Percentiles rank a stretch among this genome's conserved stretches.
Conservation (phyloP, 805 yeast species). For the Candida anglica region DNA sequence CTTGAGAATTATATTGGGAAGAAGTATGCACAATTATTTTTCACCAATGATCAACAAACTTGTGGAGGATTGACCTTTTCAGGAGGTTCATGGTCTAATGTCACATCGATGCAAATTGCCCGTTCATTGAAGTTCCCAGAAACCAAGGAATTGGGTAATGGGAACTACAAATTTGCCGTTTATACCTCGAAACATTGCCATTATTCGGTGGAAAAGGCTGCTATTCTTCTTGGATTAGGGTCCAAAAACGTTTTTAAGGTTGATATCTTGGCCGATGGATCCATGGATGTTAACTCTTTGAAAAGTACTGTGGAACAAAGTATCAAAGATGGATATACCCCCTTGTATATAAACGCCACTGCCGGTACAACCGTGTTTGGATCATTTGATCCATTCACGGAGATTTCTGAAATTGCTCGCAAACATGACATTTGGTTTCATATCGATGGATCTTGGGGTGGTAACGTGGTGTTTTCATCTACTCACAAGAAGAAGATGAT, state of each 20-base stretch:
- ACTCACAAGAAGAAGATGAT: slow-evolving; percentile 41
- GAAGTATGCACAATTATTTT: slow-evolving; percentile 66
- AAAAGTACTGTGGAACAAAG: slow-evolving; percentile 43
- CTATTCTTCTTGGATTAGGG: slow-evolving; percentile 73
- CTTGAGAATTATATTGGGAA: slow-evolving; percentile 67
- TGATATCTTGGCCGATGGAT: slow-evolving; percentile 51
- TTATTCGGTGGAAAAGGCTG: slow-evolving; percentile 78
- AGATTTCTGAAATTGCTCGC: slow-evolving; percentile 51
- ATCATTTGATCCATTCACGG: slow-evolving; percentile 66
- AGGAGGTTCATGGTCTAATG: slow-evolving; percentile 86
- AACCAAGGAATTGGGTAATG: slow-evolving; percentile 61
- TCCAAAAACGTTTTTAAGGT: slow-evolving; percentile 59
- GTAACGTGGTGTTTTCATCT: slow-evolving; percentile 67
- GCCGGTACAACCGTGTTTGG: slow-evolving; percentile 91
- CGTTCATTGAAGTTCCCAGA: slow-evolving; percentile 63
- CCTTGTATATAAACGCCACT: slow-evolving; percentile 74
- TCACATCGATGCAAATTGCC: slow-evolving; percentile 74
- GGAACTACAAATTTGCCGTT: slow-evolving; percentile 53
- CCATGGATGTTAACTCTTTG: slow-evolving; percentile 49
- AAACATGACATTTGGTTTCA: slow-evolving; percentile 69
- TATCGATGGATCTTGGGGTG: slow-evolving; percentile 91
- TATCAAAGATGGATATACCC: slow-evolving; percentile 54
- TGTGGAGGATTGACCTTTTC: slow-evolving; percentile 84
- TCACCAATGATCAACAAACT: slow-evolving; percentile 31
- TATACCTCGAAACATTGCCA: slow-evolving; percentile 72